Conservation (phyloP, 202 grass and related monocot species). For the Schoenoplectus triqueter region DNA sequence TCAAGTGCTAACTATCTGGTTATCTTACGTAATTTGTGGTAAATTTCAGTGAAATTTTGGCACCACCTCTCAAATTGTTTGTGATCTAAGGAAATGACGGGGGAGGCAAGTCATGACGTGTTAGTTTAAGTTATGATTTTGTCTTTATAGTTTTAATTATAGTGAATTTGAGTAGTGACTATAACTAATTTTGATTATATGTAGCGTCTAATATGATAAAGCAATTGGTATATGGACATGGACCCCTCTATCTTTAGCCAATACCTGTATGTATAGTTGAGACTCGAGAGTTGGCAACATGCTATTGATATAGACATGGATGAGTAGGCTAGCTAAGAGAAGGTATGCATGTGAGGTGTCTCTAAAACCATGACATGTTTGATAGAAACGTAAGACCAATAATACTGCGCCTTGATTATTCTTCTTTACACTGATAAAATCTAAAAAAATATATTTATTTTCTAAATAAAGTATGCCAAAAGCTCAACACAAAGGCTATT, state of each 20-base stretch:
- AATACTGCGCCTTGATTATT: slow-evolving; percentile 20
- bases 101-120: slow-evolving; percentile 33
- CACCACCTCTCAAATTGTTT: slow-evolving; percentile 34
- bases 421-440: neutral
- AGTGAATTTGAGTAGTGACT: neutral
- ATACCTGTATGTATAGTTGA: slow-evolving; percentile 17
- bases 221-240: slow-evolving; percentile 6
- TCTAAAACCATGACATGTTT: slow-evolving; percentile 23
- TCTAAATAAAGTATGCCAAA: neutral
- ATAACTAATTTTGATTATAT: neutral
- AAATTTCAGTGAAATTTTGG: neutral
- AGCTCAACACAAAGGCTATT: neutral
- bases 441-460: too few species aligned
- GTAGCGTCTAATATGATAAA: neutral
- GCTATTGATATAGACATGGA: slow-evolving; percentile 30
- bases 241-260: neutral
- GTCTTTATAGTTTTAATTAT: neutral
- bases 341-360: slow-evolving; percentile 39
- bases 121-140: slow-evolving; percentile 27
- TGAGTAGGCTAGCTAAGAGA: neutral
- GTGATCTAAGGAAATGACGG: neutral
- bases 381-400: slow-evolving; percentile 34
- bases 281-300: slow-evolving; percentile 16
- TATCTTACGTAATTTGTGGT: slow-evolving; percentile 1
- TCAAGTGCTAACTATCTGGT: slow-evolving; percentile 45